Evolutionary conservation across 2,329 filamentous ascomycete genomes (phyloP), one percentile per base, ranked within the genome.

Genomic region (Alternaria sp.): DNA sequence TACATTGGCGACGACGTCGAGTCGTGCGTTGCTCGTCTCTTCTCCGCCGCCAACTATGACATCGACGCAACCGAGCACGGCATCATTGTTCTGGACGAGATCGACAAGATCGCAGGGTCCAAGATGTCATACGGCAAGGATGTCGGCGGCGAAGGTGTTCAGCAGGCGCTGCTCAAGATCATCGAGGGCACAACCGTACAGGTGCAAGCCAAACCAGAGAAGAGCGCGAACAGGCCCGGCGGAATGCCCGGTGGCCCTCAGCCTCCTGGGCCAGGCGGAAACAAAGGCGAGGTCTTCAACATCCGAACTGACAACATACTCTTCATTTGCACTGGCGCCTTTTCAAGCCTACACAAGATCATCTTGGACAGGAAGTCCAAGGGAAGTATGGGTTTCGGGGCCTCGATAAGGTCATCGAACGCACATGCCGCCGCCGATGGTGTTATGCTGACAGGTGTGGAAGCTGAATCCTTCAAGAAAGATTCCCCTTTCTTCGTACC

Each of bases 1-100:
- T 99, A 99, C 73, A 97, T 99, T 70, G 96, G 96, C 28, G 95
- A 98, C 76, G 96, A 99, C 77, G 95, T 95, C n/a, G 96, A 99
- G 77, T 90, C 93, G 1, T 97, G 95, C 72, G 93, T 99, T 44
- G 93, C 97, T 75, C 87, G 96, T 47, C 85, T 99, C 25, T 85
- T 99, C 10, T 92, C 96, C 59, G 93, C 96, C 62, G 90, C 95
- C 9, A 95, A 96, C 77, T 97, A 97, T 79, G 92, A 97, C 70
- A 88, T 96, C 26, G 89, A 89, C 62, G 89, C 91, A 58, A 91
- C 93, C 8, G 95, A 99, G 77, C 88, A 92, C 57, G 96, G 96
- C 6, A 98, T 99, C 59, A 93, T 99, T 50, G 96, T 97, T 59
- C 85, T 99, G 19, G 96, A 99, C 72, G 96, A 99, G 81, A 93